Conservation (phyloP, 148 eudicot genomes). For the Chenopodium suecicum region DNA sequence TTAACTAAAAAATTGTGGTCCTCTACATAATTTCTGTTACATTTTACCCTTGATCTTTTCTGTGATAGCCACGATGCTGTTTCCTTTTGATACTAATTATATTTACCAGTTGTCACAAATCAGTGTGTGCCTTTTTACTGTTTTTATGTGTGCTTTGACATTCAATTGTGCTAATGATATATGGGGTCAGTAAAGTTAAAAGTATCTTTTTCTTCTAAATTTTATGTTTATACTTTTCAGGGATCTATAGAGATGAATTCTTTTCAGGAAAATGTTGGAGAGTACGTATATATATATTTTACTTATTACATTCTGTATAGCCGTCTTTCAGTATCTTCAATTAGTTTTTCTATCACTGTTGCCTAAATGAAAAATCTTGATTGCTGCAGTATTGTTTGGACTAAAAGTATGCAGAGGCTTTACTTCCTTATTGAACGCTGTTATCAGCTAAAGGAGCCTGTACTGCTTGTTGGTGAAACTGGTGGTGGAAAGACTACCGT, state of each 20-base stretch:
- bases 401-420: constrained; percentile 79
- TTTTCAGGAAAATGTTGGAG: constrained; percentile 17
- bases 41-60: background rate
- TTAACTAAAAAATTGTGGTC: background rate
- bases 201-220: background rate
- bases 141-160: background rate
- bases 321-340: background rate
- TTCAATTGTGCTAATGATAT: background rate
- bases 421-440: constrained; percentile 83
- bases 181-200: background rate
- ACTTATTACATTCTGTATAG: background rate
- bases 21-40: background rate
- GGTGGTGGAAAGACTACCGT: constrained; percentile 99
- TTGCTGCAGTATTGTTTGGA: constrained; percentile 70
- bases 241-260: background rate
- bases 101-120: background rate
- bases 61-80: background rate
- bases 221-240: constrained; percentile 4
- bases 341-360: background rate
- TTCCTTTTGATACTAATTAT: background rate
- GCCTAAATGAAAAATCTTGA: constrained; percentile 13
- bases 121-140: background rate
- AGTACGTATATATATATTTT: constrained; percentile 17
- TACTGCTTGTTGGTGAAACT: constrained; percentile 95
- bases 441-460: constrained; percentile 87